These are phyloP conservation scores for Myochromella boudieri DNA, from an alignment of 768 basidiomycete genomes.

Conservation along the genomic window DNA sequence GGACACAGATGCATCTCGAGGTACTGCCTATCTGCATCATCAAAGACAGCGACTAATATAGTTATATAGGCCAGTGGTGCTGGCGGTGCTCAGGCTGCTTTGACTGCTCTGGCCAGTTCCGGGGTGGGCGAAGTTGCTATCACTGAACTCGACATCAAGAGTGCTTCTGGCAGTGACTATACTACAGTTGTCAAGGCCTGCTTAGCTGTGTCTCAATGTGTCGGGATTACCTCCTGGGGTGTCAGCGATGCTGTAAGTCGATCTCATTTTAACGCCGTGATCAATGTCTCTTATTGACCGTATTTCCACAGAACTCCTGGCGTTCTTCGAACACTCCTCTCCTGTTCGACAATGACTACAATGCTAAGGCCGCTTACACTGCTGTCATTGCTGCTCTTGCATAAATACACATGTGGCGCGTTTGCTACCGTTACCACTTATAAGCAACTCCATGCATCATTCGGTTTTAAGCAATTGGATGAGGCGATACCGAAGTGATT, in stretches of 20 bases:
- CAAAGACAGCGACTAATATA: background rate
- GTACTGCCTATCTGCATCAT: conserved; percentile 10
- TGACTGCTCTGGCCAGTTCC: conserved; percentile 41
- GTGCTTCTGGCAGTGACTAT: conserved; percentile 41
- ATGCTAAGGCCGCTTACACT: conserved; percentile 26
- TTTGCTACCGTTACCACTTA: too few relatives aligned
- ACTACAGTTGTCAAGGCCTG: conserved; percentile 44
- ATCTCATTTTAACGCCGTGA: background rate
- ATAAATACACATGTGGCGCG: too few relatives aligned
- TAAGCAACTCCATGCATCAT: too few relatives aligned
- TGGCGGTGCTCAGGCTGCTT: conserved; percentile 39
- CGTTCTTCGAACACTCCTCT: conserved; percentile 22
- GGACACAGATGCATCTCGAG: conserved; percentile 44
- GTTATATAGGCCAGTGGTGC: conserved; percentile 36
- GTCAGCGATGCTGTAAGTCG: conserved; percentile 42
- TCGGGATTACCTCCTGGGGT: conserved; percentile 51
- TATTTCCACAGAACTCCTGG: conserved; percentile 26
- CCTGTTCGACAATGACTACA: conserved; percentile 27
- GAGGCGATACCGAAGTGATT: too few relatives aligned
- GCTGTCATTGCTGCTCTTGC: conserved; percentile 19
- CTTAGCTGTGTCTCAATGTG: conserved; percentile 38
- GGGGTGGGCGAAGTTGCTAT: conserved; percentile 44
- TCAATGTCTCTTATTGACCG: background rate
- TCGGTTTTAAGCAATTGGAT: too few relatives aligned
- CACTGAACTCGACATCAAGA: conserved; percentile 47